phyloP scores from a whole-genome alignment of 1,284 basidiomycete species.

The Mixia osmundae region DNA sequence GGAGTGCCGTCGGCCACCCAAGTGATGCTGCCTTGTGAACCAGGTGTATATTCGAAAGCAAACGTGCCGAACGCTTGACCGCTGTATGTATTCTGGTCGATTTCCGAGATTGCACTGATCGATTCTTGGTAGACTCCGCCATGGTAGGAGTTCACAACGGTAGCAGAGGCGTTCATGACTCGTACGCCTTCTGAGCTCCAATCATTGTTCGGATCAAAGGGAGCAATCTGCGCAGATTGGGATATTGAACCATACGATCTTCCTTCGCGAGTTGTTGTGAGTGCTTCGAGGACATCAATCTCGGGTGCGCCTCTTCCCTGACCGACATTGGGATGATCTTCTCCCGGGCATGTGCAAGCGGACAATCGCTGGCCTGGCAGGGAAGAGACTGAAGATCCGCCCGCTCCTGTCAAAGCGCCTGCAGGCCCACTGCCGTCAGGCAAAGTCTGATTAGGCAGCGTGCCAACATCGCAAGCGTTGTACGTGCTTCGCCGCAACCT shows the following conservation, averaged over 20 bases:
- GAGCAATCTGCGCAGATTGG: constrained; percentile 27
- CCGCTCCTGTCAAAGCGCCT: constrained; percentile 19
- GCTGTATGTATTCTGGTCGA: too few species aligned
- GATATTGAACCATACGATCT: constrained; percentile 20
- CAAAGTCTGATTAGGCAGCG: constrained; percentile 31
- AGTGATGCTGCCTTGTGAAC: constrained; percentile 9
- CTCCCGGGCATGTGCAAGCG: constrained; percentile 30
- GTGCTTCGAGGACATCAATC: constrained; percentile 42
- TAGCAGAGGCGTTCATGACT: too few species aligned
- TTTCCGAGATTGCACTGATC: too few species aligned
- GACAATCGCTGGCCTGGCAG: constrained; percentile 30
- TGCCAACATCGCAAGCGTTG: constrained; percentile 29
- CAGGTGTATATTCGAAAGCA: constrained; percentile 21
- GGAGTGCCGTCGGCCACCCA: constrained; percentile 3
- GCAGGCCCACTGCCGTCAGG: constrained; percentile 21
- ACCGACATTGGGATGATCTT: constrained; percentile 32
- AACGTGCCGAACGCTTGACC: too few species aligned
- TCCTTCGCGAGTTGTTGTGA: constrained; percentile 22
- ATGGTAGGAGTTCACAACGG: too few species aligned
- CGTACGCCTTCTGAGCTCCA: too few species aligned
- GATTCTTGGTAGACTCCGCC: too few species aligned
- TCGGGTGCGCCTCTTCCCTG: constrained; percentile 37
- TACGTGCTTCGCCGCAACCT: constrained; percentile 33
- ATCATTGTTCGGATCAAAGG: constrained; percentile 29
- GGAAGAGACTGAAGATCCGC: constrained; percentile 14